These are phyloP conservation scores for Voacanga thouarsii DNA, from an alignment of 257 asterid species.

Conservation along the genomic window DNA sequence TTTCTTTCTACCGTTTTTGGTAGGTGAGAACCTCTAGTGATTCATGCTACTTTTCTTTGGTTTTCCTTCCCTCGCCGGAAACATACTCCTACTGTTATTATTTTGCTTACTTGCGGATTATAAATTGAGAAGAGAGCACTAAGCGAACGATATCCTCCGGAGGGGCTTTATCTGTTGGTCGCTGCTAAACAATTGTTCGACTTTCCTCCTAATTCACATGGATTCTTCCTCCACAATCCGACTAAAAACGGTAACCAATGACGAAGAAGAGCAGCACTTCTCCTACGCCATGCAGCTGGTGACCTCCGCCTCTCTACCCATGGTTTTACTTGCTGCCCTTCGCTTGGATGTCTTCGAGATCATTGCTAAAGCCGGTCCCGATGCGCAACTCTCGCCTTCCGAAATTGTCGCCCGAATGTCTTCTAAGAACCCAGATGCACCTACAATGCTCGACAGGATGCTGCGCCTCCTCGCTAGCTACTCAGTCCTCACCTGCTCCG, in stretches of 20 bases:
- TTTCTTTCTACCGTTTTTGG: no score
- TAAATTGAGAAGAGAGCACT: not conserved
- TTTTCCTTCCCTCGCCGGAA: no score
- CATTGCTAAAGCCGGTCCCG: constrained; percentile 23
- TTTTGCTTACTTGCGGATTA: no score
- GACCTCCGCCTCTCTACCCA: constrained; percentile 16
- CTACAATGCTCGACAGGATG: constrained; percentile 37
- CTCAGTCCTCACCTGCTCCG: constrained; percentile 20
- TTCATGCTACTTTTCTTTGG: no score
- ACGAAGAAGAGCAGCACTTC: constrained; percentile 17
- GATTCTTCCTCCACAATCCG: not conserved
- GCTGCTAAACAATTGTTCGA: no score
- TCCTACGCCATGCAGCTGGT: constrained; percentile 27
- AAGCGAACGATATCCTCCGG: not conserved
- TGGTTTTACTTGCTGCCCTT: constrained; percentile 31
- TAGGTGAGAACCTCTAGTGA: no score
- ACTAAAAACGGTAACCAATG: not conserved
- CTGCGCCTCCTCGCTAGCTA: constrained; percentile 33
- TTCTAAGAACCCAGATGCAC: constrained; percentile 15
- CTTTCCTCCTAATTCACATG: not conserved
- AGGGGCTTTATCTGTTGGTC: no score
- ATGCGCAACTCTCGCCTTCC: constrained; percentile 26
- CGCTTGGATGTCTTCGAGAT: constrained; percentile 35
- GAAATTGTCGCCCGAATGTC: constrained; percentile 29
- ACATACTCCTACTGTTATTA: no score